phyloP scores from a whole-genome alignment of 352 stramenopile species.

The Pythium apleroticum region DNA sequence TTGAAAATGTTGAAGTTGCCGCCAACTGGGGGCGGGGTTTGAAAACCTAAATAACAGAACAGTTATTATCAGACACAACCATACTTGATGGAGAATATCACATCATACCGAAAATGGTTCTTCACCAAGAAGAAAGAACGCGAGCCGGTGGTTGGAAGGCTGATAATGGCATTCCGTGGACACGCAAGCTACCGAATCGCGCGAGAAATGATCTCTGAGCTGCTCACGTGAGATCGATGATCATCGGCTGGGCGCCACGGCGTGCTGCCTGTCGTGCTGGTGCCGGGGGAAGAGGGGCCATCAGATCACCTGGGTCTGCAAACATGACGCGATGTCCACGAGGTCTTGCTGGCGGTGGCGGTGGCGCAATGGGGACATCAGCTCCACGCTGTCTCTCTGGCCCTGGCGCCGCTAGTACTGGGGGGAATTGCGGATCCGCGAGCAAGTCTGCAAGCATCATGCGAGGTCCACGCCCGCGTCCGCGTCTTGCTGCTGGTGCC shows the following conservation, averaged over 20 bases:
- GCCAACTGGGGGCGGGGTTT: not conserved
- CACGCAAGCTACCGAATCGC: not conserved
- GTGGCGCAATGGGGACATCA: no score
- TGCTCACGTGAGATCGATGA: slow-evolving; percentile 1
- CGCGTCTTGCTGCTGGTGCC: no score
- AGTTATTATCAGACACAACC: not conserved
- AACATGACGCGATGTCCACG: not conserved
- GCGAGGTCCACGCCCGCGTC: no score
- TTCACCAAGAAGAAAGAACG: not conserved
- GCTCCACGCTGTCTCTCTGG: no score
- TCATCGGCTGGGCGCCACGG: not conserved
- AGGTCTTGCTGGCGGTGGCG: not conserved
- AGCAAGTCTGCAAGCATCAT: no score
- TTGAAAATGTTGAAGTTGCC: slow-evolving; percentile 7
- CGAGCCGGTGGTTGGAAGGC: no score
- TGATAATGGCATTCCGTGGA: no score
- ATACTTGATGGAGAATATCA: not conserved
- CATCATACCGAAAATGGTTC: not conserved
- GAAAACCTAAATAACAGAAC: not conserved
- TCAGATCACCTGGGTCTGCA: no score
- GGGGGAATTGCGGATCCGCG: no score
- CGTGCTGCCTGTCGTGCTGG: not conserved
- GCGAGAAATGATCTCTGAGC: not conserved
- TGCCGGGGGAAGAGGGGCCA: no score
- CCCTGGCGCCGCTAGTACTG: no score